Evolutionary conservation across 805 yeast species (phyloP).

Genomic region (Candida maris): DNA sequence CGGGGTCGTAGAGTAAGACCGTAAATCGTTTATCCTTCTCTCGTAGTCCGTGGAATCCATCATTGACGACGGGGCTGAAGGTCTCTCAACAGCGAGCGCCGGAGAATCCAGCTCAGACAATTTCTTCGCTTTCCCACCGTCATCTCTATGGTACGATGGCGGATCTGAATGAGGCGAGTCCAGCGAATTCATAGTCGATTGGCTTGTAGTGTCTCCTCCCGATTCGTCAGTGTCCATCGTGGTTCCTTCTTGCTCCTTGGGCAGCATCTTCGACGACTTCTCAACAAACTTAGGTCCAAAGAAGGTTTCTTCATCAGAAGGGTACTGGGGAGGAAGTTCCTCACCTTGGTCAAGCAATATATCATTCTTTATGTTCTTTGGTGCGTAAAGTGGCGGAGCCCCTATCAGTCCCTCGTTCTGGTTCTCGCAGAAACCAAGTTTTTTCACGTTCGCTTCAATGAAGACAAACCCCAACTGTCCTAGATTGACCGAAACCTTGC

Average conservation of each 20-base stretch:
- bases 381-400: slow-evolving; percentile 36
- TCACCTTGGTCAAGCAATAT: slow-evolving; percentile 67
- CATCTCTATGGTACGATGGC: slow-evolving; percentile 25
- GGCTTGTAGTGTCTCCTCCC: background rate
- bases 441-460: slow-evolving; percentile 77
- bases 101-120: slow-evolving; percentile 2
- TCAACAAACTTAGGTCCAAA: slow-evolving; percentile 43
- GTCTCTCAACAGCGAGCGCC: background rate
- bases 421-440: slow-evolving; percentile 53
- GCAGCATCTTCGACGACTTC: slow-evolving; percentile 4
- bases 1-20: slow-evolving; percentile 11
- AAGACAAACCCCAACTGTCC: slow-evolving; percentile 89
- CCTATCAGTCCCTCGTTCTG: slow-evolving; percentile 39
- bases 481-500: slow-evolving; percentile 59
- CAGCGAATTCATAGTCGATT: background rate
- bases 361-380: slow-evolving; percentile 36
- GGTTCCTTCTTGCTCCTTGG: background rate
- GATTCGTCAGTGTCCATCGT: background rate
- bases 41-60: slow-evolving; percentile 21
- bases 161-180: slow-evolving; percentile 26
- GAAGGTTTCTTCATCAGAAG: slow-evolving; percentile 58
- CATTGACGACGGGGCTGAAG: background rate
- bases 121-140: slow-evolving; percentile 4
- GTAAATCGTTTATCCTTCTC: slow-evolving; percentile 9
- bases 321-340: slow-evolving; percentile 67